phyloP scores from a whole-genome alignment of 345 rosid species.

The Luvunga scandens region DNA sequence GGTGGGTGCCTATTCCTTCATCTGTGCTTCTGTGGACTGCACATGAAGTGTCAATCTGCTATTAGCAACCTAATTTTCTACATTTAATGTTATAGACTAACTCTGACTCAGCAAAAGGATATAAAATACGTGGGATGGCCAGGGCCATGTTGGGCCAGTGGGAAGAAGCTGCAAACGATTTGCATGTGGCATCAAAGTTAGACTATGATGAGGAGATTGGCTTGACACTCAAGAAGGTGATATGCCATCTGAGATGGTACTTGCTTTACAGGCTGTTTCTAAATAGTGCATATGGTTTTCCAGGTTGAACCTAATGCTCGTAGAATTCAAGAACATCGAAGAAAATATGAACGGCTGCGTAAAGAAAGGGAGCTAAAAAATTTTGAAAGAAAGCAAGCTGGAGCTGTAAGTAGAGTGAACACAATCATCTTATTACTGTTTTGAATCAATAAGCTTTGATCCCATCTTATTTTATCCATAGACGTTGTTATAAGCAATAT shows the following conservation, averaged over 20 bases:
- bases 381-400: constrained; percentile 46
- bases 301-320: constrained; percentile 84
- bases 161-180: constrained; percentile 79
- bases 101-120: constrained; percentile 86
- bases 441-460: neutral
- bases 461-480: neutral
- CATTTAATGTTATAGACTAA: constrained; percentile 51
- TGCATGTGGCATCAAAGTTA: constrained; percentile 75
- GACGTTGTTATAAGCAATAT: neutral
- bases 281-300: constrained; percentile 10
- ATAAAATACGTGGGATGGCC: constrained; percentile 83
- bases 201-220: constrained; percentile 85
- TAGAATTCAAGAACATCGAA: constrained; percentile 69
- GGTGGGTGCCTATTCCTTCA: constrained; percentile 36
- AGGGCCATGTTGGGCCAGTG: constrained; percentile 70
- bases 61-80: neutral
- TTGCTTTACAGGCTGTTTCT: neutral
- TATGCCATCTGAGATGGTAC: neutral
- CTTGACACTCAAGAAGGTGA: constrained; percentile 66
- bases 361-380: constrained; percentile 59
- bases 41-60: constrained; percentile 1
- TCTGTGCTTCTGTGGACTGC: neutral
- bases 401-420: constrained; percentile 43
- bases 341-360: constrained; percentile 65
- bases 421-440: neutral